Evolutionary conservation across 257 asterid species (phyloP), one percentile per base, ranked within the genome.

Genomic region (Lithospermum erythrorhizon): DNA sequence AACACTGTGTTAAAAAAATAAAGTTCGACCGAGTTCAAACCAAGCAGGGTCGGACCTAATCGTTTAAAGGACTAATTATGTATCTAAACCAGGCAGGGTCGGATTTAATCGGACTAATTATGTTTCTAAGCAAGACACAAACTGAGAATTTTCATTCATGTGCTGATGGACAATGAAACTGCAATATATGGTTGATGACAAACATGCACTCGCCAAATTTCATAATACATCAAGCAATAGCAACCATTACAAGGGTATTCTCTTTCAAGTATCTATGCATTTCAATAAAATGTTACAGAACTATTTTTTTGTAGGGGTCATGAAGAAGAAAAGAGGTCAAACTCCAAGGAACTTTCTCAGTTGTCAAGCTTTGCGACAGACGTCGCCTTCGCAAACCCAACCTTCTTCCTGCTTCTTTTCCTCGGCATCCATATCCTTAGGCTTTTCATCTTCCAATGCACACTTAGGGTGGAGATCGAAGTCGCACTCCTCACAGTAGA

Each of bases 391-490:
- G 61, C 78, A 73, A 1, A 60, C 63, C 41, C 62, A 64, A 4
- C 74, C 71, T 23, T 68, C 74, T 58, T 68, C 53, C 0, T 47
- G 51, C 21, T 45, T 56, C 55, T 67, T 24, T 23, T 56, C 32
- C 24, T 65, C 65, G 51, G 9, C 65, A 16, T 9, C 71, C 6
- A 4, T 57, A 19, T 54, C 60, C 6, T 0, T 6, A 59, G 78
- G 53, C 59, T 60, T 61, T 6, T 71, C 70, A 6, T 57, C 81
- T 47, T 66, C 77, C 61, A 80, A 48, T 63, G 79, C 89, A 55
- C 95, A 83, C 56, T 77, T 78, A 0, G 90, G 84, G 68, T 87
- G 96, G 63, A 78, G 84, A 78, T 85, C 94, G 58, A 73, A 83
- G 70, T 84, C 84, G 9, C 98, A 86, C 9, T 78, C 80, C 10